Evolutionary conservation across 2,329 filamentous ascomycete species (phyloP).

Genomic region (Sphaerulina populicola): DNA sequence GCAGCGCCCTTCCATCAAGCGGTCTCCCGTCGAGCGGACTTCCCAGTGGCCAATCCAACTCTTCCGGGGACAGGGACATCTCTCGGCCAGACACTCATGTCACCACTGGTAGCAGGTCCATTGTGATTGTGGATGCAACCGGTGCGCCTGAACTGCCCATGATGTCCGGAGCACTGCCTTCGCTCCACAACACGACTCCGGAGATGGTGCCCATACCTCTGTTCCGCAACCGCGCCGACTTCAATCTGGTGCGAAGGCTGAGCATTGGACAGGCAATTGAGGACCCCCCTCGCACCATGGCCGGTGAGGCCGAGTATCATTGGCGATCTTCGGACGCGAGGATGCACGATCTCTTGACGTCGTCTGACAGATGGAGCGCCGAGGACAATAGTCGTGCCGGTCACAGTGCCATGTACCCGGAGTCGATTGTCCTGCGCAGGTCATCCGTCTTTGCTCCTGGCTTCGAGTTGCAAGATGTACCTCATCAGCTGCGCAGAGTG

Average conservation of each 20-base stretch:
- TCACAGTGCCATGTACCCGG: slow-evolving; percentile 3
- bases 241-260: slow-evolving; percentile 1
- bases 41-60: slow-evolving; percentile 4
- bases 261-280: slow-evolving; percentile 1
- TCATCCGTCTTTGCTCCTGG: slow-evolving; percentile 38
- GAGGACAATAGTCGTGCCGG: slow-evolving; percentile 2
- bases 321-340: slow-evolving; percentile 16
- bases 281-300: slow-evolving; percentile 10
- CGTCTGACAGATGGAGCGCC: slow-evolving; percentile 21
- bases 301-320: slow-evolving; percentile 4
- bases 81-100: slow-evolving; percentile 45
- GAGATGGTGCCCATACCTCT: slow-evolving; percentile 25
- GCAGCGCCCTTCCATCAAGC: background rate
- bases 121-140: slow-evolving; percentile 72
- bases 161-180: slow-evolving; percentile 22
- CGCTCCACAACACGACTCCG: slow-evolving; percentile 23
- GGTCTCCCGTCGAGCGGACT: slow-evolving; percentile 3
- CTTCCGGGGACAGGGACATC: slow-evolving; percentile 18
- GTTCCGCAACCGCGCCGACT: slow-evolving; percentile 17
- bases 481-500: slow-evolving; percentile 38
- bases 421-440: slow-evolving; percentile 22
- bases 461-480: slow-evolving; percentile 30
- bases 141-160: slow-evolving; percentile 41
- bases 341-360: slow-evolving; percentile 25
- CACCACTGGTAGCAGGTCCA: slow-evolving; percentile 78